A percentile compares a stretch with the other conserved stretches of the same genome.
These are phyloP conservation scores for Lodderomyces pseudojiufengensis DNA, from an alignment of 1,139 yeast genomes.

Conservation along the genomic window DNA sequence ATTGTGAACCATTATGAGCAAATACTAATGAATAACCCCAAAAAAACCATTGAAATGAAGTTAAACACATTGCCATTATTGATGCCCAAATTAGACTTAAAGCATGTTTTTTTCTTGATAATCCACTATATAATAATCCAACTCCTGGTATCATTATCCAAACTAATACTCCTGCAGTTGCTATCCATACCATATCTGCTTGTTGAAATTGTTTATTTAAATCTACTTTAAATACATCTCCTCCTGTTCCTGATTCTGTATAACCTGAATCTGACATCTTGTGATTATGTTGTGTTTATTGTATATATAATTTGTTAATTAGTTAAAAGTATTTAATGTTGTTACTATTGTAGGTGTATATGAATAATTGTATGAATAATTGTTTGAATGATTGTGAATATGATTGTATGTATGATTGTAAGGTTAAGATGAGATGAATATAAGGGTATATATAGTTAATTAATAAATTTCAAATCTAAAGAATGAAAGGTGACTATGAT, in stretches of 20 bases:
- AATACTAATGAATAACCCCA: slow-evolving; percentile 97
- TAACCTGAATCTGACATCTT: slow-evolving; percentile 14
- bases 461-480: too few species aligned
- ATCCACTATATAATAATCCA: slow-evolving; percentile 88
- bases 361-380: too few species aligned
- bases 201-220: slow-evolving; percentile 68
- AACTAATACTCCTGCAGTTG: slow-evolving; percentile 69
- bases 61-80: slow-evolving; percentile 73
- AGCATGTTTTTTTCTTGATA: slow-evolving; percentile 89
- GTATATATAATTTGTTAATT: too few species aligned
- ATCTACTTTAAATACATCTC: slow-evolving; percentile 70
- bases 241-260: slow-evolving; percentile 68
- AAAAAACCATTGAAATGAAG: slow-evolving; percentile 89
- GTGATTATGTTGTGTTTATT: too few species aligned
- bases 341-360: too few species aligned
- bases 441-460: too few species aligned
- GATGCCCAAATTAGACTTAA: slow-evolving; percentile 84
- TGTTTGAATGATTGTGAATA: too few species aligned
- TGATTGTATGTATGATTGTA: too few species aligned
- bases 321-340: too few species aligned
- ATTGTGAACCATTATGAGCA: slow-evolving; percentile 66
- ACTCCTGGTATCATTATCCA: slow-evolving; percentile 94
- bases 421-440: too few species aligned
- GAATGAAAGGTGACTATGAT: too few species aligned
- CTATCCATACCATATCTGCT: slow-evolving; percentile 89